Conservation (phyloP, 306 rosid genomes). For the Lagenaria siceraria region DNA sequence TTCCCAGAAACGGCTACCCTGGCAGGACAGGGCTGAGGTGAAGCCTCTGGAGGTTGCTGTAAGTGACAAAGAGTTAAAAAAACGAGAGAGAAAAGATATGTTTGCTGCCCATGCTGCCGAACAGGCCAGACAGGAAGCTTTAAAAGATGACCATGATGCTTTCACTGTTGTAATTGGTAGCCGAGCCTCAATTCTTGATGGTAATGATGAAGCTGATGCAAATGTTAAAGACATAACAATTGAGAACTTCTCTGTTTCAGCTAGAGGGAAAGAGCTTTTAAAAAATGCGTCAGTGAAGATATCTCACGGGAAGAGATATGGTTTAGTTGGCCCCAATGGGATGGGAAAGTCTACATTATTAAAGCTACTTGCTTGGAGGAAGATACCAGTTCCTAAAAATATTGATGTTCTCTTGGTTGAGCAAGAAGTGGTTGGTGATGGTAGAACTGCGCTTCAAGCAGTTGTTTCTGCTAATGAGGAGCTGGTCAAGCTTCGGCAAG, state of each 20-base stretch:
- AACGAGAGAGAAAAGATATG: conserved; percentile 45
- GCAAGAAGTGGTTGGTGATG: conserved; percentile 70
- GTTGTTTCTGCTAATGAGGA: conserved; percentile 71
- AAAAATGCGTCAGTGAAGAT: conserved; percentile 36
- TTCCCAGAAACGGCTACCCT: conserved; percentile 11
- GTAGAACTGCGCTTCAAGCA: conserved; percentile 39
- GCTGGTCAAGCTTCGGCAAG: conserved; percentile 44
- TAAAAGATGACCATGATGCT: conserved; percentile 63
- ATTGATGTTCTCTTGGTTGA: conserved; percentile 74
- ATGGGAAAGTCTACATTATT: conserved; percentile 64
- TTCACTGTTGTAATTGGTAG: conserved; percentile 66
- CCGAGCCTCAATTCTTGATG: conserved; percentile 47
- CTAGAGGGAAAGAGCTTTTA: conserved; percentile 41
- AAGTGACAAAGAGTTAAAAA: conserved; percentile 32
- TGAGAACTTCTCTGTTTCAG: conserved; percentile 41
- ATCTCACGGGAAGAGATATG: conserved; percentile 55
- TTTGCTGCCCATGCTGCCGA: conserved; percentile 34
- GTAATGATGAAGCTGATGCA: conserved; percentile 39
- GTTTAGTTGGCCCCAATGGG: conserved; percentile 57
- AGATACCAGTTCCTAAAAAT: conserved; percentile 68
- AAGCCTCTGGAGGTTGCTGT: conserved; percentile 24
- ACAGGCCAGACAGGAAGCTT: conserved; percentile 46
- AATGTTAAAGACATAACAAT: conserved; percentile 39
- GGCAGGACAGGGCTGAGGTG: conserved; percentile 20
- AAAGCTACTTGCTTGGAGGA: conserved; percentile 85